phyloP scores from a whole-genome alignment of 2,329 filamentous ascomycete species.

The Diaporthe vexans region DNA sequence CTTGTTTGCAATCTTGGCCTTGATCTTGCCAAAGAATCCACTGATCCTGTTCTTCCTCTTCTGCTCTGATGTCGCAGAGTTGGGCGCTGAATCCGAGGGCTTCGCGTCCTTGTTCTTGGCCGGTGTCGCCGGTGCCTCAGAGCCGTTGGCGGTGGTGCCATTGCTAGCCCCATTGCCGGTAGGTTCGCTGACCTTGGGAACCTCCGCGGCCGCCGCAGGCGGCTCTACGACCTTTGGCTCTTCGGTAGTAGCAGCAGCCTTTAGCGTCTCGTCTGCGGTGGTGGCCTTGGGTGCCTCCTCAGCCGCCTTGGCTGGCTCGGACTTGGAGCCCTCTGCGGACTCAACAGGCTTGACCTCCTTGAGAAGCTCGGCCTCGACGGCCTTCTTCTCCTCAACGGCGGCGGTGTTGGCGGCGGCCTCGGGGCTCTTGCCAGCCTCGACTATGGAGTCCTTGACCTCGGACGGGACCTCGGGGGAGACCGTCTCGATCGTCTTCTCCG shows the following conservation, averaged over 20 bases:
- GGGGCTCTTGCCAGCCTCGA: constrained; percentile 71
- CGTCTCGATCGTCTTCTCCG: constrained; percentile 59
- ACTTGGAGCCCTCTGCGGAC: constrained; percentile 45
- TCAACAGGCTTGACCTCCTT: constrained; percentile 68
- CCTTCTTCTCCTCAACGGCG: constrained; percentile 82
- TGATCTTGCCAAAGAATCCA: constrained; percentile 71
- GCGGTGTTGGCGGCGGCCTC: constrained; percentile 79
- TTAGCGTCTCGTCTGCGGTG: constrained; percentile 43
- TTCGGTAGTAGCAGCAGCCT: constrained; percentile 43
- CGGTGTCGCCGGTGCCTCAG: constrained; percentile 43
- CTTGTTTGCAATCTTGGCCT: constrained; percentile 56
- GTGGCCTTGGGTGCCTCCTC: constrained; percentile 46
- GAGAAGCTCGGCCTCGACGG: constrained; percentile 80
- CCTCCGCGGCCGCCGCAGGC: constrained; percentile 43
- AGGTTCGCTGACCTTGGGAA: constrained; percentile 43
- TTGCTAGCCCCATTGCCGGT: constrained; percentile 41
- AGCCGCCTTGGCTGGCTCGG: constrained; percentile 42
- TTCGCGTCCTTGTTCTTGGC: constrained; percentile 43
- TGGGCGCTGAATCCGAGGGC: constrained; percentile 41
- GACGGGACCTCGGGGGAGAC: constrained; percentile 66
- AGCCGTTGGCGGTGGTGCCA: constrained; percentile 41
- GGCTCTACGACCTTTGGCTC: constrained; percentile 44
- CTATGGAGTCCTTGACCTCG: constrained; percentile 70
- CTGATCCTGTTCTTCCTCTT: constrained; percentile 77
- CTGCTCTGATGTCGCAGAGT: constrained; percentile 55